Conservation (phyloP, 1,284 basidiomycete genomes). For the Trichosporon faecale region DNA sequence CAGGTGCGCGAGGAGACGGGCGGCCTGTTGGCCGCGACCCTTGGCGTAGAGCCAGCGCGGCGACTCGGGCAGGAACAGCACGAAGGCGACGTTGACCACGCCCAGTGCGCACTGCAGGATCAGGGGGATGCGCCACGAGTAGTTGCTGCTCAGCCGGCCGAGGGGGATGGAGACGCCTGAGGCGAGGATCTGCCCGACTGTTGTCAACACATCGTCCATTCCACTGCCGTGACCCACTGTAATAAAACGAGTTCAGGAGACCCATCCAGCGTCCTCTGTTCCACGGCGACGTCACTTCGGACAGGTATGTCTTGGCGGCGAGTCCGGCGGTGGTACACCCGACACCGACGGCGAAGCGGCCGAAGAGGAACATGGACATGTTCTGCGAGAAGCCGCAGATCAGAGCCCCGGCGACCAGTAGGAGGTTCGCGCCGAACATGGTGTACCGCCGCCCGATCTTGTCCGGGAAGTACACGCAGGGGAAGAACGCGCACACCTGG, state of each 20-base stretch:
- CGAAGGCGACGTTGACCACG: slow-evolving; percentile 54
- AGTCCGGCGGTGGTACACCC: slow-evolving; percentile 54
- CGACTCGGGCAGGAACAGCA: slow-evolving; percentile 49
- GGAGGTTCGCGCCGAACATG: slow-evolving; percentile 58
- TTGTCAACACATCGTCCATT: too few relatives aligned
- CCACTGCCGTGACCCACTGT: too few relatives aligned
- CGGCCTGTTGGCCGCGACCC: slow-evolving; percentile 25
- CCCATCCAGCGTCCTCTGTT: slow-evolving; percentile 59
- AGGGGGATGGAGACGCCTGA: slow-evolving; percentile 60
- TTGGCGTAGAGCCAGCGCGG: slow-evolving; percentile 55
- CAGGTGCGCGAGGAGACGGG: slow-evolving; percentile 35
- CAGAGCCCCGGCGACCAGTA: slow-evolving; percentile 56
- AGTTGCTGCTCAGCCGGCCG: slow-evolving; percentile 53
- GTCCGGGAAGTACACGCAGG: slow-evolving; percentile 54
- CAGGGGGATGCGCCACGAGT: slow-evolving; percentile 58
- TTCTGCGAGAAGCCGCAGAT: slow-evolving; percentile 56
- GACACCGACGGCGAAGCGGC: slow-evolving; percentile 56
- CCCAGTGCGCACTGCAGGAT: slow-evolving; percentile 57
- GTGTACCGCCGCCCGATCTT: slow-evolving; percentile 58
- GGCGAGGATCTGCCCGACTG: slow-evolving; percentile 57
- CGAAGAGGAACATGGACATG: slow-evolving; percentile 56
- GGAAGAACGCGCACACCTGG: slow-evolving; percentile 47
- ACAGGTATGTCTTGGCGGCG: slow-evolving; percentile 57
- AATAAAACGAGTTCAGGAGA: slow-evolving; percentile 55
- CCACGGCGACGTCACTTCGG: slow-evolving; percentile 57